Evolutionary conservation across 1,139 yeast species (phyloP), one percentile per base, ranked within the genome.

Genomic region (Blastobotrys arbuscula): DNA sequence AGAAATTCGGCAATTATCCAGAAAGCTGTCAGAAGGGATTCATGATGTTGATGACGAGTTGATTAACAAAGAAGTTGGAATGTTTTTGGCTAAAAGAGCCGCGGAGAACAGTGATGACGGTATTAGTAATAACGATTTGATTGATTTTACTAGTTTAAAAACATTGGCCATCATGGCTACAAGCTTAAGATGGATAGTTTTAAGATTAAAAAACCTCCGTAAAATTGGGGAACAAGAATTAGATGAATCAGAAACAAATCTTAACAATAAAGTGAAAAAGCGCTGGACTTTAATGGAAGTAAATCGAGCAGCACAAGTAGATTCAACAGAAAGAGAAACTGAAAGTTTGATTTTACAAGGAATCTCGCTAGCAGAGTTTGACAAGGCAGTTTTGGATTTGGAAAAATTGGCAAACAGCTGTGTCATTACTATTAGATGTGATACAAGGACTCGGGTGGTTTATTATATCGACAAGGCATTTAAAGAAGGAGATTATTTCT

Each of bases 391-490:
- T 0, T 53, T 61, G 1, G 70, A 68, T 1, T 75, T 85, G 54
- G 73, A 73, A 49, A 55, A 59, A 2, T 70, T 84, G 36, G 72
- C 77, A 20, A 71, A 72, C 40, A 70, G 71, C 26, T 69, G 84
- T 4, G 67, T 84, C 45, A 60, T 81, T 20, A 74, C 83, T 2
- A 67, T 87, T 40, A 70, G 95, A 47, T 81, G 81, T 54, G 92
- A 84, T 60, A 64, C 82, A 42, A 72, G 89, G 52, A 75, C 79
- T 48, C 76, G 84, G 51, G 76, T 81, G 2, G 74, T 84, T 16
- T 80, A 78, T 61, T 78, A 77, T 59, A 74, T 84, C 39, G 77
- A 81, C 12, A 73, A 71, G 48, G 62, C 75, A 46, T 66, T 74
- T 55, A 55, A 53, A 6, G 63, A 60, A 28, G 67, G 70, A n/a